Evolutionary conservation across 257 asterid species (phyloP), one percentile per base, ranked within the genome.

Genomic region (Nicotiana obtusifolia): DNA sequence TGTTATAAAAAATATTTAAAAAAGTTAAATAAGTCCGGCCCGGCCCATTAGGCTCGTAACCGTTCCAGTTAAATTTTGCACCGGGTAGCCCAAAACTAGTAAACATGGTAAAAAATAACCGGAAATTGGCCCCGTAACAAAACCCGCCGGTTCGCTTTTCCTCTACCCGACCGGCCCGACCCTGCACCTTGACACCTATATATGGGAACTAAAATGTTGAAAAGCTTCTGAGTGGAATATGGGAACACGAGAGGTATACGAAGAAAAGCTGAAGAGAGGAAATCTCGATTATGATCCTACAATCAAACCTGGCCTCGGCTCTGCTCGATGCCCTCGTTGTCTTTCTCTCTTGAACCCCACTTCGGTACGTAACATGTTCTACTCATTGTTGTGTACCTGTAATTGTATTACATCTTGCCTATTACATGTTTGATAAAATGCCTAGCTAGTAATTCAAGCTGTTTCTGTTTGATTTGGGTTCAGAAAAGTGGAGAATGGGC

Each of bases 221-320:
- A 37, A 41, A 41, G 47, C 47, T 41, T 41, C 47, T 7, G 10
- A 41, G 11, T 8, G 47, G 47, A 41, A 41, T 41, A 41, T 94
- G 97, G 97, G 97, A 83, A 94, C 98, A 61, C 91, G 95, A 52
- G 91, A 94, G 84, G 98, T 94, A 28, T 94, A 94, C 84, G 97
- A 94, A 85, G 91, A 92, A 88, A 91, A 91, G 87, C 88, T 94
- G 47, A 90, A 93, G 44, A 84, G 87, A 8, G 95, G 97, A 52
- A 89, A 91, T 85, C 89, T 91, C 83, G 84, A 89, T 84, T 90
- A 90, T 78, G 97, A 90, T 82, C 97, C 97, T 49, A 91, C 97
- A 83, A 90, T 91, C 79, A 89, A 89, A 80, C 94, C 98, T 7
- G 97, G 97, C 86, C 93, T 92, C 33, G 97, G 97, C 69, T 85